Evolutionary conservation across 257 asterid genomes (phyloP).

Genomic region (Capsicum chinense): DNA sequence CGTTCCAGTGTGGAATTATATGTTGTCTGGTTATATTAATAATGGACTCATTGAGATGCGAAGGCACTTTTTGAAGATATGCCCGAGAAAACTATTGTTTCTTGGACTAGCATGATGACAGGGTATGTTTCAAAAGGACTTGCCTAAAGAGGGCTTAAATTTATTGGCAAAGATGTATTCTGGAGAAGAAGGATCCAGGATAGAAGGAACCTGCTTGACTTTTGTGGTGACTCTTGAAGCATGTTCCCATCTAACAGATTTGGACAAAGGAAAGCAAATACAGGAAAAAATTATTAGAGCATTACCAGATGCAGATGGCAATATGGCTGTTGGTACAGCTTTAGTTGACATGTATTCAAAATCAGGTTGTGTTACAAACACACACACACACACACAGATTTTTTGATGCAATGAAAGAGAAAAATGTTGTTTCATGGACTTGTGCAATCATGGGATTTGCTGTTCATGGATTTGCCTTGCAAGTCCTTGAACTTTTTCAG

Average conservation of each 20-base stretch:
- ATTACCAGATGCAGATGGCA: constrained; percentile 31
- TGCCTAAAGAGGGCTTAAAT: constrained; percentile 39
- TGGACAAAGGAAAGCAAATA: constrained; percentile 47
- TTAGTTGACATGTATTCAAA: constrained; percentile 53
- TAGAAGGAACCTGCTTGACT: constrained; percentile 46
- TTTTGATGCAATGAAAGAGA: constrained; percentile 46
- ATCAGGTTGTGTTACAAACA: constrained; percentile 41
- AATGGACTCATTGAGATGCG: constrained; percentile 43
- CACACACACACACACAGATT: constrained; percentile 28
- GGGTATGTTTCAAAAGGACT: constrained; percentile 41
- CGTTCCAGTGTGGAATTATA: constrained; percentile 44
- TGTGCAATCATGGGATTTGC: constrained; percentile 44
- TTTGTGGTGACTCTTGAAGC: constrained; percentile 53
- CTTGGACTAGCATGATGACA: constrained; percentile 55
- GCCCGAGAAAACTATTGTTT: constrained; percentile 48
- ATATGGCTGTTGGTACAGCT: constrained; percentile 53
- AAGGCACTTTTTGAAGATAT: constrained; percentile 40
- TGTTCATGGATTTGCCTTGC: constrained; percentile 44
- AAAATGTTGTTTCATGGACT: constrained; percentile 50
- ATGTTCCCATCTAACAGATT: constrained; percentile 42
- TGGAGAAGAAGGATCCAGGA: constrained; percentile 27
- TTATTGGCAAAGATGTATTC: constrained; percentile 43
- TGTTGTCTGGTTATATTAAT: constrained; percentile 42
- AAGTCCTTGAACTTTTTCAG: constrained; percentile 42
- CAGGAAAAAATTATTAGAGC: constrained; percentile 46